Evolutionary conservation across 2,329 filamentous ascomycete genomes (phyloP), one percentile per base, ranked within the genome.

Genomic region (Pyrenophora teres): DNA sequence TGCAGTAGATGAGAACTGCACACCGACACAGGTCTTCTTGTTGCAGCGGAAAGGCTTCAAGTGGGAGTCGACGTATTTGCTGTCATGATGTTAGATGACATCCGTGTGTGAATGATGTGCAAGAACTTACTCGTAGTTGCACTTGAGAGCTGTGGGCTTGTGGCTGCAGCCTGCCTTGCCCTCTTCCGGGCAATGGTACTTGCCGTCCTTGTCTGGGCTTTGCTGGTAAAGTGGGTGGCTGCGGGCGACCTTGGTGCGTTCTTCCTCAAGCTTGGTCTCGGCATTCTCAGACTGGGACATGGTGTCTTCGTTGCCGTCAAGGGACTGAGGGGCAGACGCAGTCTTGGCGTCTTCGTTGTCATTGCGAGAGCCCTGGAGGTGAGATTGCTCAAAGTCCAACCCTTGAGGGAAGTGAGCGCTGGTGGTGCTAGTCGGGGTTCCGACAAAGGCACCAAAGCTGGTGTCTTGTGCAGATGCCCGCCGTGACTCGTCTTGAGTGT

Each of bases 11-110:
- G 93, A 97, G 76, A 97, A 97, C 37, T 89, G 87, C 59, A 91
- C 86, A 70, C 91, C 89, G 73, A 90, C 86, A 77, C 93, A 97
- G 19, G 86, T 83, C 57, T 86, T 81, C 60, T 88, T 82, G 84
- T 94, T 95, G 87, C 93, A 97, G 55, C 90, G 87, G 79, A 97
- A 97, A 13, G 93, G 93, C 83, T 95, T 96, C 70, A 97, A 77
- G 78, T 97, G 93, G 23, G 93, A 97, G 77, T 97, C 93, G 63
- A 97, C 87, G 67, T 94, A 96, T 83, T 97, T 97, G 83, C 92
- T 96, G 72, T 44, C 35, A 16, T 36, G 9, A 23, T 9, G 32
- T 52, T 23, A 53, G 25, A 62, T 67, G n/a, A 48, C 38, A 18
- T 25, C 3, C 2, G 42, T 36, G n/a, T 19, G 15, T 49, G 32